Evolutionary conservation across 2,329 filamentous ascomycete species (phyloP).

Genomic region (Drechslerella dactyloides): DNA sequence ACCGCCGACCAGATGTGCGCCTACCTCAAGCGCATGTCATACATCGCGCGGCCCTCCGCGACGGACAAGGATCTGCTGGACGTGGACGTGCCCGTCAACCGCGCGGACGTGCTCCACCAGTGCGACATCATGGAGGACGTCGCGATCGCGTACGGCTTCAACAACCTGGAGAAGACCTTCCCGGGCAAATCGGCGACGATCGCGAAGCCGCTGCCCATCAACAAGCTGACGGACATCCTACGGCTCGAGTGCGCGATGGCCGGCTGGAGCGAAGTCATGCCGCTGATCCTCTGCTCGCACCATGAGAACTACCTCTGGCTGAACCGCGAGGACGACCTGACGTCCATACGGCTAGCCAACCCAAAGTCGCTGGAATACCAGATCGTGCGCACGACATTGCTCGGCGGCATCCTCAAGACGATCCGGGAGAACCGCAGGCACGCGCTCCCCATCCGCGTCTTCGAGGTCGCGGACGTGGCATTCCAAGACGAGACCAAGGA

Average conservation of each 20-base stretch:
- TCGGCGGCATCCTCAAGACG: slow-evolving; percentile 90
- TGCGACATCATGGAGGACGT: slow-evolving; percentile 99
- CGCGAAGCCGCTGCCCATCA: slow-evolving; percentile 84
- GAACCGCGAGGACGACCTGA: slow-evolving; percentile 85
- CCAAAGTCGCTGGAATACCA: slow-evolving; percentile 94
- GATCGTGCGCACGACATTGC: slow-evolving; percentile 82
- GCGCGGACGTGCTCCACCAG: slow-evolving; percentile 93
- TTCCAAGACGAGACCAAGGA: slow-evolving; percentile 84
- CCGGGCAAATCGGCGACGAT: slow-evolving; percentile 85
- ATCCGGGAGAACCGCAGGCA: slow-evolving; percentile 92
- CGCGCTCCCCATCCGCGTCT: slow-evolving; percentile 85
- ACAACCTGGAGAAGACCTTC: slow-evolving; percentile 85
- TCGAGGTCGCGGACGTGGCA: slow-evolving; percentile 87
- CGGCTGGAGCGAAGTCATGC: slow-evolving; percentile 95
- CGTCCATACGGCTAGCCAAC: slow-evolving; percentile 83
- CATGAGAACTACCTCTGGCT: slow-evolving; percentile 98
- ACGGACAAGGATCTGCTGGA: slow-evolving; percentile 75
- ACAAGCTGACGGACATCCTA: slow-evolving; percentile 93
- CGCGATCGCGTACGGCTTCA: slow-evolving; percentile 96
- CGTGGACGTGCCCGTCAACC: slow-evolving; percentile 82
- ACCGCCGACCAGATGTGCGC: slow-evolving; percentile 76
- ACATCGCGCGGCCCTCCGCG: slow-evolving; percentile 76
- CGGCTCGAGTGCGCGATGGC: slow-evolving; percentile 88
- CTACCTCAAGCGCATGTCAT: slow-evolving; percentile 86
- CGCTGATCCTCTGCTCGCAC: slow-evolving; percentile 93